A percentile compares a stretch with the other conserved stretches of the same genome.
Evolutionary conservation across 208 protist genomes (phyloP).

Genomic region (Crithidia fasciculata): DNA sequence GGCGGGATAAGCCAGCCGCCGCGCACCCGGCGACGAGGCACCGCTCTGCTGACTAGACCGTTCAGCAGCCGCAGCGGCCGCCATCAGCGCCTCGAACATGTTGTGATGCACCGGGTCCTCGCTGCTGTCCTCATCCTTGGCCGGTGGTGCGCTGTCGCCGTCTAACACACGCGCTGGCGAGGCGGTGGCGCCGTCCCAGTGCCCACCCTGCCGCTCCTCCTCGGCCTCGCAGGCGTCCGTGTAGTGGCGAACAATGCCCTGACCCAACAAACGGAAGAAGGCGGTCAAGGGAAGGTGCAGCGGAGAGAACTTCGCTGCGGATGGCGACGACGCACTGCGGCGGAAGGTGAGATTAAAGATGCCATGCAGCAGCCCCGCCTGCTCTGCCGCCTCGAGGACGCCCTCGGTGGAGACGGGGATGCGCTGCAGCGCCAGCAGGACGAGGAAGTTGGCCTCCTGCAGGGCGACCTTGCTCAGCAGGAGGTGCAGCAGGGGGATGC

Average conservation of each 20-base stretch:
- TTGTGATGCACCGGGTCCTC: conserved; percentile 17
- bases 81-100: conserved; percentile 28
- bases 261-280: conserved; percentile 25
- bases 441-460: conserved; percentile 26
- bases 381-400: conserved; percentile 27
- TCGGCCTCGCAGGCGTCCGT: conserved; percentile 18
- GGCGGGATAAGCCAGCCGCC: neutral
- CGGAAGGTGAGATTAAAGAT: neutral
- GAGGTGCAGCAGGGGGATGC: conserved; percentile 31
- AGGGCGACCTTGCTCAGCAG: conserved; percentile 31
- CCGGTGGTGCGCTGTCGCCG: neutral
- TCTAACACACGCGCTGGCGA: too few species aligned
- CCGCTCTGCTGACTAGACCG: neutral
- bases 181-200: neutral
- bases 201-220: conserved; percentile 10
- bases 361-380: conserved; percentile 11
- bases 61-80: conserved; percentile 14
- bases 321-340: neutral
- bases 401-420: conserved; percentile 36
- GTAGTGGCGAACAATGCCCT: conserved; percentile 11
- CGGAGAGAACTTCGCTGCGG: neutral
- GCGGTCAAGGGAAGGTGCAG: conserved; percentile 23
- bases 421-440: conserved; percentile 31
- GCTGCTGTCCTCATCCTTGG: neutral
- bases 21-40: neutral